Percentiles rank a stretch among this genome's conserved stretches.
Evolutionary conservation across 2,329 filamentous ascomycete species (phyloP).

Genomic region (Microascus cirrosus): DNA sequence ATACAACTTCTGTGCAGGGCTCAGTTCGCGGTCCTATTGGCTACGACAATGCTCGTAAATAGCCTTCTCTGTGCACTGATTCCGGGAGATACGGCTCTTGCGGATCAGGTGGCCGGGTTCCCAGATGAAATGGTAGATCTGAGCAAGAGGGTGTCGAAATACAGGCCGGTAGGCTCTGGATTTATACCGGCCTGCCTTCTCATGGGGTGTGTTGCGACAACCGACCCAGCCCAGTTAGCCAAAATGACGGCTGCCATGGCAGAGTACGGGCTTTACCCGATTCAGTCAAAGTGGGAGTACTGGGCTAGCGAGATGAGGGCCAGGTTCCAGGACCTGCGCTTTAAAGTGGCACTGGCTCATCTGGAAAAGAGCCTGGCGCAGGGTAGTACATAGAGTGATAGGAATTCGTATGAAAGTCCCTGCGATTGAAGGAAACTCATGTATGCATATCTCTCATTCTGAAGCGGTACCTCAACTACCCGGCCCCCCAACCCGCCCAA

Average conservation of each 20-base stretch:
- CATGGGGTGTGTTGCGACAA: conserved; percentile 14
- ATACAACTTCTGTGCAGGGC: conserved; percentile 5
- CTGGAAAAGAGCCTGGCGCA: neutral
- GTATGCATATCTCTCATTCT: neutral
- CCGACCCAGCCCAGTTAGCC: conserved; percentile 12
- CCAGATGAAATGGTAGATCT: conserved; percentile 13
- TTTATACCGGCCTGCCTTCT: conserved; percentile 15
- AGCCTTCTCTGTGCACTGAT: conserved; percentile 12
- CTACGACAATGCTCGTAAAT: conserved; percentile 13
- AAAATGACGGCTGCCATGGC: neutral
- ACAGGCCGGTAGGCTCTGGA: conserved; percentile 16
- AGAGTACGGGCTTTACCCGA: neutral
- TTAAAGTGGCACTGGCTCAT: neutral
- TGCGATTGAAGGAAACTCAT: neutral
- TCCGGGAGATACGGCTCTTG: conserved; percentile 6
- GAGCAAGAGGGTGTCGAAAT: conserved; percentile 9
- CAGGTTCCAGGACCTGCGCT: neutral
- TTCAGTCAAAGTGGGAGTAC: neutral
- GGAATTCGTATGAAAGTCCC: neutral
- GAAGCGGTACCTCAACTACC: neutral
- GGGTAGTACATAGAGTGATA: neutral
- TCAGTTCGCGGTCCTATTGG: conserved; percentile 10
- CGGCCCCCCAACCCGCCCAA: no score
- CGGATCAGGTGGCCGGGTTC: conserved; percentile 9
- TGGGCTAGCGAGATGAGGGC: neutral